Evolutionary conservation across 2,329 filamentous ascomycete genomes (phyloP).

Genomic region (Herpotrichia juniperi): DNA sequence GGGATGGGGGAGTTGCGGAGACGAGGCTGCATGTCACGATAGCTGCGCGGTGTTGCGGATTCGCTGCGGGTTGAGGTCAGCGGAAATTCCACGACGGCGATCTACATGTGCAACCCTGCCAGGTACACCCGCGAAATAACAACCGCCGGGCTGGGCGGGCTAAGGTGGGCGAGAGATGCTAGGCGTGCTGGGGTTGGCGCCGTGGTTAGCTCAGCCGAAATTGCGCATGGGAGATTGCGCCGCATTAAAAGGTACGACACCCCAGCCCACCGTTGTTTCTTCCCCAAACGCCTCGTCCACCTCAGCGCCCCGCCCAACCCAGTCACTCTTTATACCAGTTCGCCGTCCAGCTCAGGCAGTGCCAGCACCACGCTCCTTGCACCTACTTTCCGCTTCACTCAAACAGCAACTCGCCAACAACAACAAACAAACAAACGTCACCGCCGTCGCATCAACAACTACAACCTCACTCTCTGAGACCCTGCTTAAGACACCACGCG

Average conservation of each 20-base stretch:
- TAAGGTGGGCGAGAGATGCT: not conserved
- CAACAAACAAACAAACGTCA: slow-evolving; percentile 6
- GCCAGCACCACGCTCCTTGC: slow-evolving; percentile 16
- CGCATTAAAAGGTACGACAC: slow-evolving; percentile 28
- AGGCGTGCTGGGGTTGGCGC: slow-evolving; percentile 8
- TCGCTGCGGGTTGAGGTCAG: not conserved
- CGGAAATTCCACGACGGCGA: slow-evolving; percentile 10
- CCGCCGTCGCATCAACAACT: slow-evolving; percentile 13
- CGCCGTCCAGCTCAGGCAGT: slow-evolving; percentile 15
- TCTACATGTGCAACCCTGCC: slow-evolving; percentile 8
- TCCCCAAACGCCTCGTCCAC: slow-evolving; percentile 26
- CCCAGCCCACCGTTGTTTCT: slow-evolving; percentile 26
- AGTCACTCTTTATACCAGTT: slow-evolving; percentile 19
- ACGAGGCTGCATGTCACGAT: too few species aligned
- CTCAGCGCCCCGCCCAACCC: slow-evolving; percentile 17
- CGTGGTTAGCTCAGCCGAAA: slow-evolving; percentile 4
- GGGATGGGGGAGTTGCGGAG: not conserved
- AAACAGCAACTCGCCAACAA: not conserved
- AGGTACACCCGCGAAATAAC: slow-evolving; percentile 9
- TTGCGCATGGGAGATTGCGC: slow-evolving; percentile 26
- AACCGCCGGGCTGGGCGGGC: slow-evolving; percentile 1
- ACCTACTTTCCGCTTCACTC: slow-evolving; percentile 10
- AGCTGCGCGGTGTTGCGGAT: slow-evolving; percentile 1
- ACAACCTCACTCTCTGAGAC: slow-evolving; percentile 13
- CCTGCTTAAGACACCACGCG: not conserved